These are phyloP conservation scores for Annulohypoxylon truncatum DNA, from an alignment of 2,329 filamentous ascomycete species.

Conservation along the genomic window DNA sequence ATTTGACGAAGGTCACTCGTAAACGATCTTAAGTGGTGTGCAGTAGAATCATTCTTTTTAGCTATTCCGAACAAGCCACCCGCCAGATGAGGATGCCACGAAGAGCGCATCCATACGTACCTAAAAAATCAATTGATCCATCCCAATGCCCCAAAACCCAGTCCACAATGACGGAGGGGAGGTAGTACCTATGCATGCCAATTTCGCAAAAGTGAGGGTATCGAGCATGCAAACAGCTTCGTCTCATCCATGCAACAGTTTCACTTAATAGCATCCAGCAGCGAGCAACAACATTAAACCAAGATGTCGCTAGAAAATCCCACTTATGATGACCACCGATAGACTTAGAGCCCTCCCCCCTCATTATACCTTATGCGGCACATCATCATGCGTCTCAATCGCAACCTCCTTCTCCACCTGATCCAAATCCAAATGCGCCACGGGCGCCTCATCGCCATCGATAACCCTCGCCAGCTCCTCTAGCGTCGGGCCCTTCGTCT, in stretches of 20 bases:
- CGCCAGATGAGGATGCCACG: conserved; percentile 6
- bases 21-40: not conserved
- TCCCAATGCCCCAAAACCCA: conserved; percentile 23
- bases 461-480: conserved; percentile 76
- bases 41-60: conserved; percentile 33
- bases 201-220: conserved; percentile 38
- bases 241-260: conserved; percentile 29
- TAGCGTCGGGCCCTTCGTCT: conserved; percentile 73
- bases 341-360: not conserved
- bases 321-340: conserved; percentile 2
- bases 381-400: conserved; percentile 46
- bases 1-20: not conserved
- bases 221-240: conserved; percentile 28
- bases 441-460: conserved; percentile 67
- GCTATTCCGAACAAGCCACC: conserved; percentile 23
- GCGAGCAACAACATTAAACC: conserved; percentile 15
- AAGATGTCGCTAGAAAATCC: conserved; percentile 13
- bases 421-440: conserved; percentile 59
- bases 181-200: conserved; percentile 28
- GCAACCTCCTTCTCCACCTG: conserved; percentile 58
- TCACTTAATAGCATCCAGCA: not conserved
- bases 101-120: conserved; percentile 8
- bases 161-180: conserved; percentile 22
- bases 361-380: conserved; percentile 46
- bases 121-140: conserved; percentile 19